Conservation (phyloP, 1,284 basidiomycete genomes). For the Inonotus obliquus region DNA sequence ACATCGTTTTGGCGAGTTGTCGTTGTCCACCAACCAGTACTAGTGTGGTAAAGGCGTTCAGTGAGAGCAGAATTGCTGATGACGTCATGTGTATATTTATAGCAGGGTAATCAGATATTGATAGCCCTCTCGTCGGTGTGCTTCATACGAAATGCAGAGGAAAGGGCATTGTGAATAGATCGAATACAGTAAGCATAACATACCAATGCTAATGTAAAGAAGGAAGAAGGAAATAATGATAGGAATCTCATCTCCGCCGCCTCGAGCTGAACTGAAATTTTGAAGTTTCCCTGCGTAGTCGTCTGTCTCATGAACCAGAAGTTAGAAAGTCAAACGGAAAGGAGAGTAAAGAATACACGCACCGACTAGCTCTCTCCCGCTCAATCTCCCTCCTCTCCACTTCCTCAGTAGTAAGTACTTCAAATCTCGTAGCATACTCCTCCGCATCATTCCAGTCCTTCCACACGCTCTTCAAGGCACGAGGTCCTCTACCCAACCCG, state of each 20-base stretch:
- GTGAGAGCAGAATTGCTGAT: too few relatives aligned
- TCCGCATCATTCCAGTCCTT: constrained; percentile 91
- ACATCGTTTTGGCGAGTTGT: too few relatives aligned
- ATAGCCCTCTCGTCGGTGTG: too few relatives aligned
- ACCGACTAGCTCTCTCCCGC: constrained; percentile 73
- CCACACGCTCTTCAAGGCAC: constrained; percentile 86
- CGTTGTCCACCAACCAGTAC: too few relatives aligned
- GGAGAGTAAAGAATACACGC: constrained; percentile 28
- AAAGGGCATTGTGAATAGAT: not conserved
- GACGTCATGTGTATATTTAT: too few relatives aligned
- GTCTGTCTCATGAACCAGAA: constrained; percentile 34
- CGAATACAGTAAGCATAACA: constrained; percentile 4
- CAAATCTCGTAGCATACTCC: constrained; percentile 87
- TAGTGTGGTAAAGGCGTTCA: too few relatives aligned
- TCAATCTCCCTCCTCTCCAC: constrained; percentile 84
- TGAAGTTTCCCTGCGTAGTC: constrained; percentile 67
- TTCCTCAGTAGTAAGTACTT: constrained; percentile 85
- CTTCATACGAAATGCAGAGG: not conserved
- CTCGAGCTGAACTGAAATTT: constrained; percentile 66
- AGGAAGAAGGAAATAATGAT: not conserved
- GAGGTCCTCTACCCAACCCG: constrained; percentile 62
- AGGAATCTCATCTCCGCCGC: constrained; percentile 36
- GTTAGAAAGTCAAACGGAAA: not conserved
- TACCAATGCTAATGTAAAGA: not conserved
- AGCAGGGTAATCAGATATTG: too few relatives aligned